Conservation (phyloP, 2,329 filamentous ascomycete species). For the Penicillium sp. region DNA sequence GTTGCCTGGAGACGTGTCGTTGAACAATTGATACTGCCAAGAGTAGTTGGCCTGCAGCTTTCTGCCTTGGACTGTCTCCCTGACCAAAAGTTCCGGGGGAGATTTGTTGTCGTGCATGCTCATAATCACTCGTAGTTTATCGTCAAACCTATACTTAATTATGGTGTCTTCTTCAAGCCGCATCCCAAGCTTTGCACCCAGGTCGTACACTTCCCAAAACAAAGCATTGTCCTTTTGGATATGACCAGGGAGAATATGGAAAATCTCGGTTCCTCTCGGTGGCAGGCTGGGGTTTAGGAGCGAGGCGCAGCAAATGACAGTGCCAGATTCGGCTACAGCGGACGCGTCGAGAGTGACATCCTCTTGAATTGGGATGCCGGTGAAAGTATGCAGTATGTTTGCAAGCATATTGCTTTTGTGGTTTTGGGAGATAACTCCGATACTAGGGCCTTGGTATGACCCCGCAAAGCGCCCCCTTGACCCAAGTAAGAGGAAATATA, state of each 20-base stretch:
- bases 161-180: slow-evolving; percentile 2
- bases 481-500: background rate
- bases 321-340: background rate
- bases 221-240: background rate
- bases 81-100: background rate
- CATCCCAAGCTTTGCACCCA: background rate
- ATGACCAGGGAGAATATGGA: background rate
- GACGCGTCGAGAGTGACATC: background rate
- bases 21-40: background rate
- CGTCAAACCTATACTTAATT: background rate
- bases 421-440: background rate
- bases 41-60: background rate
- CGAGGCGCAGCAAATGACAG: background rate
- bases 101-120: background rate
- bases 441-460: background rate
- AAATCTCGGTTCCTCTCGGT: background rate
- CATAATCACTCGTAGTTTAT: background rate
- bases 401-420: background rate
- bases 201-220: background rate
- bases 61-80: background rate
- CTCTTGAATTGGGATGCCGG: background rate
- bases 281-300: background rate
- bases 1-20: background rate
- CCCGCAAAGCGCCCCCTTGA: too few species aligned
- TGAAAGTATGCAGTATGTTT: background rate